phyloP scores from a whole-genome alignment of 2,329 filamentous ascomycete species.

The Clathrospora elynae region DNA sequence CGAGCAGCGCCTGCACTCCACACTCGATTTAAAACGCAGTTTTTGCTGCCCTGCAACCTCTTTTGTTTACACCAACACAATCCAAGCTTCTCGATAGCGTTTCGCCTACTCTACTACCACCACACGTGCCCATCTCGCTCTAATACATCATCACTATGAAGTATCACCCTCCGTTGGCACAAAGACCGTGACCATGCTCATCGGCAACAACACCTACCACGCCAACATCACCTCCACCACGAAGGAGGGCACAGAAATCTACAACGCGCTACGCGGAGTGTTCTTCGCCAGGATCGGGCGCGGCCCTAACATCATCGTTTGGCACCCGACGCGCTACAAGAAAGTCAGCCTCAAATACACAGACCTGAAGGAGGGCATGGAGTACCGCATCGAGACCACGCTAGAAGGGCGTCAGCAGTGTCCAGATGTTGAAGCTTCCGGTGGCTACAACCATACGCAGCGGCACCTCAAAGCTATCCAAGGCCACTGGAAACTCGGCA shows the following conservation, averaged over 20 bases:
- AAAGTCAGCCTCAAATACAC: background rate
- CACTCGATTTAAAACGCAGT: no score
- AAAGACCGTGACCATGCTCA: background rate
- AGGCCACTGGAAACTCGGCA: background rate
- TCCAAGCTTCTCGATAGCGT: no score
- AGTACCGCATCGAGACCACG: background rate
- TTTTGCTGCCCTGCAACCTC: no score
- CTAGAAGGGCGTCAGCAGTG: background rate
- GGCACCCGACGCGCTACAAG: background rate
- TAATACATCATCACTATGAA: background rate
- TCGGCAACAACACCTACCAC: background rate
- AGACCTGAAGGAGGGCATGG: background rate
- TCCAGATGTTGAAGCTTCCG: background rate
- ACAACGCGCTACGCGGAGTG: background rate
- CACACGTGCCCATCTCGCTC: background rate
- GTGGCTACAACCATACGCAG: background rate
- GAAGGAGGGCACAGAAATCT: background rate
- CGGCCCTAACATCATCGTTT: background rate
- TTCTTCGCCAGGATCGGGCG: background rate
- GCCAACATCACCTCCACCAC: background rate
- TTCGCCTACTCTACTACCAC: background rate
- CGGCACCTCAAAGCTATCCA: background rate
- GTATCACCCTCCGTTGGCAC: background rate
- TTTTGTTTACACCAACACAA: no score
- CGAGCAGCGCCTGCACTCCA: no score